These are phyloP conservation scores for Plasmodium sp. DNA, from an alignment of 169 alveolate genomes.

Conservation along the genomic window DNA sequence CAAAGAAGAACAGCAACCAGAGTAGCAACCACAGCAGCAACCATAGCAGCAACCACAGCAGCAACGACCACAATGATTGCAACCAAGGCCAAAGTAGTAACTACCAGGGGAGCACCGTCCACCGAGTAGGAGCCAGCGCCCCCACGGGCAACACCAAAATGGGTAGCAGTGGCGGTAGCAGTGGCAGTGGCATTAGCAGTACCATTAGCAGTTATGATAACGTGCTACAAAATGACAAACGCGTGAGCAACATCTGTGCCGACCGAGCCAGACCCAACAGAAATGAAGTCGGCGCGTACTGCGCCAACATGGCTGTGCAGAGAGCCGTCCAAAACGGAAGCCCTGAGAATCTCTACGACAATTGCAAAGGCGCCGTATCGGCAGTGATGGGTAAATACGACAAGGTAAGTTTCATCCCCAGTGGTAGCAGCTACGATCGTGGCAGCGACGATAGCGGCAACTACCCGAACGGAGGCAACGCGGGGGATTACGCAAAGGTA, in stretches of 20 bases:
- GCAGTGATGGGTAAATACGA: background rate
- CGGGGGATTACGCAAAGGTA: background rate
- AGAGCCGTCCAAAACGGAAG: background rate
- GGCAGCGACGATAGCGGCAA: background rate
- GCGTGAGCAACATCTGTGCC: background rate
- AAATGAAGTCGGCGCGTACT: background rate
- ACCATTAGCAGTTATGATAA: background rate
- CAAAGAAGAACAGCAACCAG: background rate
- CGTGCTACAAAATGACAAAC: background rate
- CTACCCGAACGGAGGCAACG: background rate
- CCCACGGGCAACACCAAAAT: background rate
- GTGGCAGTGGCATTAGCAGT: too few relatives aligned
- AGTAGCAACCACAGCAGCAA: background rate
- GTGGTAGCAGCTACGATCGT: background rate
- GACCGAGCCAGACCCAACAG: background rate
- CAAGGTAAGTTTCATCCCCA: background rate
- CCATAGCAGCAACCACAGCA: constrained; percentile 10
- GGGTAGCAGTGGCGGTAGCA: background rate
- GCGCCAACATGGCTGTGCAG: background rate
- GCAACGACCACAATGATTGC: background rate
- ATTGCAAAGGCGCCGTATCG: background rate
- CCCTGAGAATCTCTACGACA: background rate
- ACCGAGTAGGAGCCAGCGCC: background rate
- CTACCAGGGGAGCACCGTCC: background rate
- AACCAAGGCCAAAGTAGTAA: background rate